Conservation (phyloP, 2,329 filamentous ascomycete species). For the Fusarium chaquense region DNA sequence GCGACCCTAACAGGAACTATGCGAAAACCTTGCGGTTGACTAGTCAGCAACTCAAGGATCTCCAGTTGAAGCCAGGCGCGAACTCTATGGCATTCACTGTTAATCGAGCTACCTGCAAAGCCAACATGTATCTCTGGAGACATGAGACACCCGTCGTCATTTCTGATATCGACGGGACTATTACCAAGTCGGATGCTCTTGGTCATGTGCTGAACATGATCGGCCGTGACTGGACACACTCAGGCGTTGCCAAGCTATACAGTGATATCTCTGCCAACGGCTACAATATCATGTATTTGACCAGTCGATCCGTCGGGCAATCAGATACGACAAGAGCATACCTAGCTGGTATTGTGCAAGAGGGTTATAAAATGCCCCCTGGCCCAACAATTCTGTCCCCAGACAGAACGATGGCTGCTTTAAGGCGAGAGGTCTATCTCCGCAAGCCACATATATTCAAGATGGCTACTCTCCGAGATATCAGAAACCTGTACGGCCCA, state of each 20-base stretch:
- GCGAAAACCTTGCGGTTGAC: slow-evolving; percentile 96
- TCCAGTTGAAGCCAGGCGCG: slow-evolving; percentile 84
- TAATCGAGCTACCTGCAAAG: slow-evolving; percentile 91
- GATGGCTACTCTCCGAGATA: slow-evolving; percentile 97
- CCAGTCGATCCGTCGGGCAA: slow-evolving; percentile 91
- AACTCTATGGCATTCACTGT: slow-evolving; percentile 98
- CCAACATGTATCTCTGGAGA: slow-evolving; percentile 94
- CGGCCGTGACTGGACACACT: slow-evolving; percentile 96
- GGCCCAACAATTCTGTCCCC: slow-evolving; percentile 96
- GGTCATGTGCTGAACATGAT: slow-evolving; percentile 97
- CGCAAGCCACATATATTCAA: slow-evolving; percentile 99
- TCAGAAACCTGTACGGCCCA: slow-evolving; percentile 85
- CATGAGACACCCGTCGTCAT: slow-evolving; percentile 94
- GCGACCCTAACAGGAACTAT: slow-evolving; percentile 86
- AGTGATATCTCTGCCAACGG: slow-evolving; percentile 95
- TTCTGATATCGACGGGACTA: slow-evolving; percentile 98
- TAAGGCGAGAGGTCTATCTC: slow-evolving; percentile 92
- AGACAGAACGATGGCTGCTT: slow-evolving; percentile 91
- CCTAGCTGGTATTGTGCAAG: slow-evolving; percentile 88
- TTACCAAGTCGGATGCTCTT: slow-evolving; percentile 95
- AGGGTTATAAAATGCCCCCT: slow-evolving; percentile 84
- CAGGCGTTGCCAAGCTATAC: slow-evolving; percentile 96
- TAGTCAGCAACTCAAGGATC: slow-evolving; percentile 90
- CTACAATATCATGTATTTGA: slow-evolving; percentile 99
- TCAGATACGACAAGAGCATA: slow-evolving; percentile 92